Conservation (phyloP, 2,329 filamentous ascomycete species). For the Trichoderma pleuroti region DNA sequence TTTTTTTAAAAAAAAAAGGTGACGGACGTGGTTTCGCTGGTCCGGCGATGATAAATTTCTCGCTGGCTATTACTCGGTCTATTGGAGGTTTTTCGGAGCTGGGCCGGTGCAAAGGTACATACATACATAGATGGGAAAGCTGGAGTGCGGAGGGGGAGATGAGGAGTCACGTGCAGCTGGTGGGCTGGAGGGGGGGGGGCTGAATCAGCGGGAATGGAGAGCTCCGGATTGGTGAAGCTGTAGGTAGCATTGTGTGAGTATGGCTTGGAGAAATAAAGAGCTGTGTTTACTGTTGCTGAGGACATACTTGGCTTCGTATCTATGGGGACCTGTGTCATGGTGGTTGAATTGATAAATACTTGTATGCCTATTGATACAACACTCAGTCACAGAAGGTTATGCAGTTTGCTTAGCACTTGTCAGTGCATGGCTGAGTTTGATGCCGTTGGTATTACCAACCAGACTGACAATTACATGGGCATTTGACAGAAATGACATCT, state of each 20-base stretch:
- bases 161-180: constrained; percentile 20
- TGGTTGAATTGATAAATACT: neutral
- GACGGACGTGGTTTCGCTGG: neutral
- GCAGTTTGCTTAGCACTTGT: neutral
- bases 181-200: neutral
- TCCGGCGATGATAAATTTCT: constrained; percentile 45
- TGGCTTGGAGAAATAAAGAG: neutral
- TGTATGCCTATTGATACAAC: neutral
- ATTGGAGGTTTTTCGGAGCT: constrained; percentile 31
- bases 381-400: neutral
- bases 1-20: too few species aligned
- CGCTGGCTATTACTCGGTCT: constrained; percentile 32
- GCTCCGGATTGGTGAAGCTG: constrained; percentile 1
- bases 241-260: neutral
- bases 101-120: neutral
- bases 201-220: constrained; percentile 12
- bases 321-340: neutral
- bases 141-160: neutral
- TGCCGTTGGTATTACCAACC: neutral
- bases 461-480: neutral
- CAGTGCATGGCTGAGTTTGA: neutral
- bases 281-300: neutral
- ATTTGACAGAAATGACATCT: neutral
- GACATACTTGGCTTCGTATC: neutral
- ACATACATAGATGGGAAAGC: neutral